Percentiles rank a stretch among this genome's conserved stretches.
Conservation (phyloP, 129 eudicot genomes). For the Centella asiatica region DNA sequence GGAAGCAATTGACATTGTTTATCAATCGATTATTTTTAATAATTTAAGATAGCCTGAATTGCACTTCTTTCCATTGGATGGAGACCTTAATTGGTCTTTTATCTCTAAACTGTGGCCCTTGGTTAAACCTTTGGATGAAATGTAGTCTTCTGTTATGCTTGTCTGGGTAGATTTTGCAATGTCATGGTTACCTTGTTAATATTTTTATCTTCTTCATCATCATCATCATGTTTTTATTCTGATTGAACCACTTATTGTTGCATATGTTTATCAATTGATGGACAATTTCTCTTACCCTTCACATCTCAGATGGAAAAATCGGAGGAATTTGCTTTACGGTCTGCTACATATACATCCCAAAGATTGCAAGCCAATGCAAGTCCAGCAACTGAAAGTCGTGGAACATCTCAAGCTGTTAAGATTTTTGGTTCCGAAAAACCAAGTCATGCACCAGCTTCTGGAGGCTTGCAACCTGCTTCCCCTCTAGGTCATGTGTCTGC, state of each 20-base stretch:
- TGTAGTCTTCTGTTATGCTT: not conserved
- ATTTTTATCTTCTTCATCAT: not conserved
- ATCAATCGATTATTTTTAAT: too few relatives aligned
- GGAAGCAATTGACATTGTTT: too few relatives aligned
- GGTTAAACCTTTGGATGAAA: too few relatives aligned
- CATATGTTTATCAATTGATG: constrained; percentile 15
- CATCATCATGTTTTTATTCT: too few relatives aligned
- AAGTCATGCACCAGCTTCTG: constrained; percentile 32
- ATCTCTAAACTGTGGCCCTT: too few relatives aligned
- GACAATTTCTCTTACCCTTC: constrained; percentile 5
- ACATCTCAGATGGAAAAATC: constrained; percentile 70
- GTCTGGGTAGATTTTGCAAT: not conserved
- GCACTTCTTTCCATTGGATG: too few relatives aligned
- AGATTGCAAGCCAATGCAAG: constrained; percentile 35
- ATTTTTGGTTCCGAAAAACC: constrained; percentile 49
- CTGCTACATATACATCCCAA: constrained; percentile 40
- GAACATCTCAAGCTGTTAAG: constrained; percentile 25
- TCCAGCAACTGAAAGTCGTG: constrained; percentile 42
- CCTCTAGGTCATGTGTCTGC: constrained; percentile 40
- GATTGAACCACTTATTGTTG: not conserved
- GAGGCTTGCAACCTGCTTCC: constrained; percentile 42
- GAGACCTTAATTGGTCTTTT: too few relatives aligned
- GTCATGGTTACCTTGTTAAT: not conserved
- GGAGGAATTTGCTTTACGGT: constrained; percentile 42
- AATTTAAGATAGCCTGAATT: too few relatives aligned